These are phyloP conservation scores for Suillus plorans DNA, from an alignment of 768 basidiomycete genomes.

Conservation along the genomic window DNA sequence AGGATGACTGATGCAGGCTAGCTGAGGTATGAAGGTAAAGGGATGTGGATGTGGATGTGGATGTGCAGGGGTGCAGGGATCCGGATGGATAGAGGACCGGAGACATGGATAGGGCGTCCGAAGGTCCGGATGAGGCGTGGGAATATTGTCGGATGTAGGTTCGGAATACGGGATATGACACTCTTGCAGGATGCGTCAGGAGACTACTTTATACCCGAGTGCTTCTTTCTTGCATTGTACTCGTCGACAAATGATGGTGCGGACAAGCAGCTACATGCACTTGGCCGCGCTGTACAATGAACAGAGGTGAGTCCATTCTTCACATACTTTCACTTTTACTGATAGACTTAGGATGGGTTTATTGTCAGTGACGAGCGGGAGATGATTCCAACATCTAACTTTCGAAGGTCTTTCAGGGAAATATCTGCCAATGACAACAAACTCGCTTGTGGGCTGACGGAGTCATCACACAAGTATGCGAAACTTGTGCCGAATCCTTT, in stretches of 20 bases:
- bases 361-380: slow-evolving; percentile 8
- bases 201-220: no score
- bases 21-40: no score
- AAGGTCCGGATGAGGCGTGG: no score
- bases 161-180: no score
- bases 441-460: slow-evolving; percentile 7
- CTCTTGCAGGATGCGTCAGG: no score
- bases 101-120: no score
- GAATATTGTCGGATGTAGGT: no score
- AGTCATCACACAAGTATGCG: not conserved
- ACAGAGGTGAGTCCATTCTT: slow-evolving; percentile 6
- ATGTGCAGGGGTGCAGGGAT: no score
- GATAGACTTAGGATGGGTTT: slow-evolving; percentile 12
- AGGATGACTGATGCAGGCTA: no score
- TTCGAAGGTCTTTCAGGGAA: slow-evolving; percentile 13
- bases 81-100: no score
- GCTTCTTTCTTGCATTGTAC: no score
- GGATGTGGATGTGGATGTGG: no score
- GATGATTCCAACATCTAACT: slow-evolving; percentile 10
- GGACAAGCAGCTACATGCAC: not conserved
- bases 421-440: slow-evolving; percentile 5
- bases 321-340: not conserved
- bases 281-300: slow-evolving; percentile 9
- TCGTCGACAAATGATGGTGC: not conserved
- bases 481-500: slow-evolving; percentile 12